Conservation (phyloP, 73 alveolate species). For the Tetrahymena thermophila region DNA sequence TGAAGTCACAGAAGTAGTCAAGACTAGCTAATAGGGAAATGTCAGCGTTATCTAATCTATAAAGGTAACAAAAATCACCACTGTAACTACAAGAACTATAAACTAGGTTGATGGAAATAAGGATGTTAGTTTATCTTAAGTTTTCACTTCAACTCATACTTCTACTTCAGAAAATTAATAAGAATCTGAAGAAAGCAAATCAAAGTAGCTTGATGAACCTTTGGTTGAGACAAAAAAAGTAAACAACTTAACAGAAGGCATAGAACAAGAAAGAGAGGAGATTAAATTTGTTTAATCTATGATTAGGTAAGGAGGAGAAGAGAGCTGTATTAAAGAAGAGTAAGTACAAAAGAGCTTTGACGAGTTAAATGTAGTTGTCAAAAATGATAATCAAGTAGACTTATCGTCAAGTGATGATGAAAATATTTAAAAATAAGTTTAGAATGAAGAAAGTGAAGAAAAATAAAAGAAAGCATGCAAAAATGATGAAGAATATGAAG, state of each 20-base stretch:
- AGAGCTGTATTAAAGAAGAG: background rate
- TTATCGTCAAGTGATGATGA: background rate
- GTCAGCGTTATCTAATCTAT: background rate
- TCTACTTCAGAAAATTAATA: background rate
- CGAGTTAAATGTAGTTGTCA: background rate
- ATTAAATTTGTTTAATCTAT: background rate
- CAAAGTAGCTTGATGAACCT: background rate
- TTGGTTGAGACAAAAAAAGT: background rate
- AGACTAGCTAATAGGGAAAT: background rate
- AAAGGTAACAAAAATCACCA: background rate
- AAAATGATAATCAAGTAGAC: background rate
- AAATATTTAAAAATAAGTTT: background rate
- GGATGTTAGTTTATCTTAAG: background rate
- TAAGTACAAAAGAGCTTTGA: background rate
- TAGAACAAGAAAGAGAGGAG: background rate
- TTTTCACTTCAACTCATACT: background rate
- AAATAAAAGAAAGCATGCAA: background rate
- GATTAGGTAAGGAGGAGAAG: background rate
- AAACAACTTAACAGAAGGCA: background rate
- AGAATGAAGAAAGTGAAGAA: background rate
- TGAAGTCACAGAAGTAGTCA: background rate
- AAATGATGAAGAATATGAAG: constrained; percentile 11
- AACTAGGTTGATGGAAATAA: background rate
- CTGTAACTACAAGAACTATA: background rate
- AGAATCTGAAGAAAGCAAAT: background rate